phyloP scores from a whole-genome alignment of 225 moss, liverwort and hornwort genomes.

The Marchantia paleacea region DNA sequence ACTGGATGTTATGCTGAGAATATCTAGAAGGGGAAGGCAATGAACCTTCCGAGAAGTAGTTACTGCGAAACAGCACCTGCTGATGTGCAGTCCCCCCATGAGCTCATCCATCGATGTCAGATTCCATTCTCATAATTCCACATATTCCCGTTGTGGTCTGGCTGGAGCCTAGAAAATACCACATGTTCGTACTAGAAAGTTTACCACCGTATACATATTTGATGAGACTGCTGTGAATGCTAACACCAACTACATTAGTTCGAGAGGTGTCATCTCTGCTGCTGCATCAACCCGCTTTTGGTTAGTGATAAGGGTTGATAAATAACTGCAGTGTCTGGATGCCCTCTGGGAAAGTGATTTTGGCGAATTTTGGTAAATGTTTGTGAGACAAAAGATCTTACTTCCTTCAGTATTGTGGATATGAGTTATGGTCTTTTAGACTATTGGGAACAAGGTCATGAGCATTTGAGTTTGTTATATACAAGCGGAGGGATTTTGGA shows the following conservation, averaged over 20 bases:
- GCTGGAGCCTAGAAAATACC: constrained; percentile 27
- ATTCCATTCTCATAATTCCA: constrained; percentile 14
- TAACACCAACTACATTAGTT: constrained; percentile 5
- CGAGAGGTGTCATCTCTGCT: neutral
- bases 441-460: constrained; percentile 8
- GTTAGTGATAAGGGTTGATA: neutral
- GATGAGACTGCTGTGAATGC: constrained; percentile 25
- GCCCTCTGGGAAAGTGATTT: constrained; percentile 1
- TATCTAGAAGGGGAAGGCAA: constrained; percentile 10
- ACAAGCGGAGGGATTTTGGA: neutral
- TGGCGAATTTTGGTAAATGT: constrained; percentile 15
- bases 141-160: constrained; percentile 16
- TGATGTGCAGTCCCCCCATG: neutral
- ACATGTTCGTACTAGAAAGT: constrained; percentile 19
- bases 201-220: constrained; percentile 17
- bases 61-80: constrained; percentile 8
- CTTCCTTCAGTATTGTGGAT: constrained; percentile 9
- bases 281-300: constrained; percentile 7
- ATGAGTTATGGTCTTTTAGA: constrained; percentile 1
- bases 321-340: constrained; percentile 10
- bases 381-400: neutral
- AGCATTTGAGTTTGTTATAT: constrained; percentile 6
- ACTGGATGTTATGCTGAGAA: constrained; percentile 5
- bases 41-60: constrained; percentile 17
- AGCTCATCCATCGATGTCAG: constrained; percentile 15